Evolutionary conservation across 148 eudicot species (phyloP).

Genomic region (Silene conica): DNA sequence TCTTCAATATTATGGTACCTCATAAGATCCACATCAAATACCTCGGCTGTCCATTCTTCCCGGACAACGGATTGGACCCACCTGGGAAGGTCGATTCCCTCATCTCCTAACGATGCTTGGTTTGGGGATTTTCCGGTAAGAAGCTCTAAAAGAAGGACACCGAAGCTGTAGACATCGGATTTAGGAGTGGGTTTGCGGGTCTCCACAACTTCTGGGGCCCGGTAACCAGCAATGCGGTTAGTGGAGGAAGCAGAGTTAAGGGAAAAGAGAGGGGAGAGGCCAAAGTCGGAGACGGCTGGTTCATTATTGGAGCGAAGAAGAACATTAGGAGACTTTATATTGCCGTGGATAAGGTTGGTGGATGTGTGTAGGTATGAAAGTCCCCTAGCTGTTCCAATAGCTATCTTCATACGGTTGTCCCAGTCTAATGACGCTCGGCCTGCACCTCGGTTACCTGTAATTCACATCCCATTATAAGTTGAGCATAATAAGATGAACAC

Average conservation of each 20-base stretch:
- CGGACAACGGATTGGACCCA: constrained; percentile 98
- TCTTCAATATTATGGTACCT: constrained; percentile 87
- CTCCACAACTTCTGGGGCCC: constrained; percentile 87
- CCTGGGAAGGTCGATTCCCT: constrained; percentile 90
- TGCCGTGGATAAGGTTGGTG: constrained; percentile 70
- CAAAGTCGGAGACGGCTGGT: constrained; percentile 63
- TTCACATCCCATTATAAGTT: neutral
- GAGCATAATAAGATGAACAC: neutral
- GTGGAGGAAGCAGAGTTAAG: constrained; percentile 33
- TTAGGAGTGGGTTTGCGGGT: constrained; percentile 69
- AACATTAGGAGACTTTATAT: constrained; percentile 82
- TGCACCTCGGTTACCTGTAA: constrained; percentile 83
- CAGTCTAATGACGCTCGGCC: constrained; percentile 85
- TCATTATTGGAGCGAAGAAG: constrained; percentile 55
- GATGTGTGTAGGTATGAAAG: constrained; percentile 67
- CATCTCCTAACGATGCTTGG: constrained; percentile 92
- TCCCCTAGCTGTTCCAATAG: constrained; percentile 63
- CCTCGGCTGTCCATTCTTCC: constrained; percentile 99
- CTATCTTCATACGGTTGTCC: constrained; percentile 78
- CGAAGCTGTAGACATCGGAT: constrained; percentile 91
- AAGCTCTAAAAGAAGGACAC: constrained; percentile 71
- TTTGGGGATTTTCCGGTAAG: constrained; percentile 92
- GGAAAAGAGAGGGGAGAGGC: constrained; percentile 46
- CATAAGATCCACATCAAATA: constrained; percentile 95
- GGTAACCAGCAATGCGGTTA: constrained; percentile 70